These are phyloP conservation scores for Elongisporangium prolatum DNA, from an alignment of 352 stramenopile genomes.

Conservation along the genomic window DNA sequence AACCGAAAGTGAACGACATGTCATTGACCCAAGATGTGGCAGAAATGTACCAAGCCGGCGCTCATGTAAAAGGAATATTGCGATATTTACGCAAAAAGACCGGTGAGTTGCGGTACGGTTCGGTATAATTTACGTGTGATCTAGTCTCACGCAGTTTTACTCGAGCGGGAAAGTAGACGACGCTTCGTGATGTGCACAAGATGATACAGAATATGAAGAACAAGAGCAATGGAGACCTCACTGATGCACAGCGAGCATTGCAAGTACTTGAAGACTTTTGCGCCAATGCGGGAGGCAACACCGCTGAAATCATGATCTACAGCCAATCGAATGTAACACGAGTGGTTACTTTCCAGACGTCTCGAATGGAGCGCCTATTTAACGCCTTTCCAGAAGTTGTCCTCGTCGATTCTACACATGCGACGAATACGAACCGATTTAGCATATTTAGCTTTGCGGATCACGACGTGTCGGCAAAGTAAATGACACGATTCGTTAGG, in stretches of 20 bases:
- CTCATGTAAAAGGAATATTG: too few species aligned
- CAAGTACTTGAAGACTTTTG: conserved; percentile 7
- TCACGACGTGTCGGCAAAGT: conserved; percentile 13
- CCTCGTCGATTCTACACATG: conserved; percentile 8
- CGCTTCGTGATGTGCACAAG: too few species aligned
- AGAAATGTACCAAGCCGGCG: too few species aligned
- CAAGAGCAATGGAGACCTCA: not conserved
- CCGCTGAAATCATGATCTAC: conserved; percentile 1
- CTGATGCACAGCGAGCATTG: conserved; percentile 2
- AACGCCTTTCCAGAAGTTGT: conserved; percentile 4
- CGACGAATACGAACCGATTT: conserved; percentile 8
- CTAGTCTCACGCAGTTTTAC: too few species aligned
- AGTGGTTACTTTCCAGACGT: conserved; percentile 6
- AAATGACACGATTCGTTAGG: not conserved
- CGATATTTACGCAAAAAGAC: too few species aligned
- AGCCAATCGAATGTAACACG: not conserved
- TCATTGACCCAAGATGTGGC: too few species aligned
- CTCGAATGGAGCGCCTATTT: conserved; percentile 9
- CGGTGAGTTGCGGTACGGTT: too few species aligned
- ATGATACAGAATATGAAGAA: conserved; percentile 4
- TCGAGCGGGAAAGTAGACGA: too few species aligned
- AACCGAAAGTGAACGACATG: too few species aligned
- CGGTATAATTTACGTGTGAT: too few species aligned
- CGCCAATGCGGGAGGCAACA: too few species aligned
- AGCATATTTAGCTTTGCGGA: conserved; percentile 9